A percentile compares a stretch with the other conserved stretches of the same genome.
phyloP scores from a whole-genome alignment of 768 basidiomycete species.

The Rubroboletus satanas region DNA sequence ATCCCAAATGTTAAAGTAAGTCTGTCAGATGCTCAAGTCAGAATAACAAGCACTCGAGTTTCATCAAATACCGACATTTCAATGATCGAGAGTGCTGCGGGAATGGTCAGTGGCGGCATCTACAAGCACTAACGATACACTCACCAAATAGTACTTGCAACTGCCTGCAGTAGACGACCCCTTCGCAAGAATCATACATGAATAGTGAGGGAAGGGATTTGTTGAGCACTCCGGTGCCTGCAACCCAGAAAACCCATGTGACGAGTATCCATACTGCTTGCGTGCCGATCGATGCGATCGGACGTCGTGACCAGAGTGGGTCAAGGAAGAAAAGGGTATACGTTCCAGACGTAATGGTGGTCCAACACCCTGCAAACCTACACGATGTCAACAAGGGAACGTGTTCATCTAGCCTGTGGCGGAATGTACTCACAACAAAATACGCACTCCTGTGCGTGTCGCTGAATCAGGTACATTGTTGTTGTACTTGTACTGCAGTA shows the following conservation, averaged over 20 bases:
- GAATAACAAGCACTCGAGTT: neutral
- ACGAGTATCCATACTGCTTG: slow-evolving; percentile 57
- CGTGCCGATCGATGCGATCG: slow-evolving; percentile 53
- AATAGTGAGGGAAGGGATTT: slow-evolving; percentile 45
- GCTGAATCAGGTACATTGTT: slow-evolving; percentile 47
- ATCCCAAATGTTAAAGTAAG: slow-evolving; percentile 46
- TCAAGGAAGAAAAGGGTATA: slow-evolving; percentile 60
- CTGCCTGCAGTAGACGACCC: slow-evolving; percentile 51
- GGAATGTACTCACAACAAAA: slow-evolving; percentile 44
- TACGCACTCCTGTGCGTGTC: slow-evolving; percentile 41
- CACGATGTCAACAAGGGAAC: slow-evolving; percentile 3
- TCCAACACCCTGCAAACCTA: slow-evolving; percentile 63
- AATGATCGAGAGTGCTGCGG: slow-evolving; percentile 46
- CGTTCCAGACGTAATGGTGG: slow-evolving; percentile 46
- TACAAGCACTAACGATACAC: neutral
- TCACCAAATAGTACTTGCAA: slow-evolving; percentile 52
- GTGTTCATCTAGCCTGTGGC: neutral
- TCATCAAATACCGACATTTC: slow-evolving; percentile 41
- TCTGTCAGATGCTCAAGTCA: slow-evolving; percentile 28
- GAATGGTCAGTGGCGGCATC: slow-evolving; percentile 4
- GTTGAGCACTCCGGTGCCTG: slow-evolving; percentile 51
- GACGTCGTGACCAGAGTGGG: slow-evolving; percentile 51
- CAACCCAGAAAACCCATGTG: slow-evolving; percentile 60
- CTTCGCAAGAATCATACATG: slow-evolving; percentile 38
- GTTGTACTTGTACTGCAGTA: slow-evolving; percentile 53